Evolutionary conservation across 306 rosid species (phyloP).

Genomic region (Echinosophora koreensis): DNA sequence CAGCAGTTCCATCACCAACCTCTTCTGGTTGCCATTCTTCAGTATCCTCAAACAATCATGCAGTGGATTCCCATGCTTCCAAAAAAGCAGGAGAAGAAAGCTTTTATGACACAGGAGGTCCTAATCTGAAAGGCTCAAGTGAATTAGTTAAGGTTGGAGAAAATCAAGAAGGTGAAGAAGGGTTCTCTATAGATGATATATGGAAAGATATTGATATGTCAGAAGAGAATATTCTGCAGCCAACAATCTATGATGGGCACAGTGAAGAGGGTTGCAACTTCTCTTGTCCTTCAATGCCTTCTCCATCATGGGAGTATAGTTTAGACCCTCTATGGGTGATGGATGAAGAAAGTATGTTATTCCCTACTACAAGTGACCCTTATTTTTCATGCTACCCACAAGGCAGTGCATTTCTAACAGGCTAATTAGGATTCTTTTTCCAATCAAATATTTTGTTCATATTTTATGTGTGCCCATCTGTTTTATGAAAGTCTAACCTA

Average conservation of each 20-base stretch:
- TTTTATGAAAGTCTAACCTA: slow-evolving; percentile 55
- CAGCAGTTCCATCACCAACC: slow-evolving; percentile 41
- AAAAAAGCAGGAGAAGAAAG: slow-evolving; percentile 71
- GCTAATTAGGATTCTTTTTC: slow-evolving; percentile 63
- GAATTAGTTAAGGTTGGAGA: slow-evolving; percentile 46
- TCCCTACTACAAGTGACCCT: slow-evolving; percentile 53
- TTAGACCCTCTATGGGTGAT: slow-evolving; percentile 70
- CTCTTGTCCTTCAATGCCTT: slow-evolving; percentile 52
- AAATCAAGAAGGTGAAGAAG: slow-evolving; percentile 45
- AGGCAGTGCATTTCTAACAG: slow-evolving; percentile 56
- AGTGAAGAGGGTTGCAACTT: slow-evolving; percentile 57
- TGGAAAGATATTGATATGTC: slow-evolving; percentile 83
- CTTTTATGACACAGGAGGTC: slow-evolving; percentile 85
- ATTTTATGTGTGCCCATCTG: slow-evolving; percentile 47
- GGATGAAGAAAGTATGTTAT: slow-evolving; percentile 67
- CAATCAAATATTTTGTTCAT: slow-evolving; percentile 61
- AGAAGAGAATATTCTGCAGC: slow-evolving; percentile 54
- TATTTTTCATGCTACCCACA: slow-evolving; percentile 55
- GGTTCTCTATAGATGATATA: slow-evolving; percentile 85
- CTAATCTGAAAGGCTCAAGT: slow-evolving; percentile 34
- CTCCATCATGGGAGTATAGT: slow-evolving; percentile 68
- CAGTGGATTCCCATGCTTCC: slow-evolving; percentile 56
- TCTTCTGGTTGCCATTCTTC: slow-evolving; percentile 58
- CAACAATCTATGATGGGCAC: slow-evolving; percentile 47
- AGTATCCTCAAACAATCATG: slow-evolving; percentile 53